These are phyloP conservation scores for Bipolaris zeicola DNA, from an alignment of 2,329 filamentous ascomycete genomes.

Conservation along the genomic window DNA sequence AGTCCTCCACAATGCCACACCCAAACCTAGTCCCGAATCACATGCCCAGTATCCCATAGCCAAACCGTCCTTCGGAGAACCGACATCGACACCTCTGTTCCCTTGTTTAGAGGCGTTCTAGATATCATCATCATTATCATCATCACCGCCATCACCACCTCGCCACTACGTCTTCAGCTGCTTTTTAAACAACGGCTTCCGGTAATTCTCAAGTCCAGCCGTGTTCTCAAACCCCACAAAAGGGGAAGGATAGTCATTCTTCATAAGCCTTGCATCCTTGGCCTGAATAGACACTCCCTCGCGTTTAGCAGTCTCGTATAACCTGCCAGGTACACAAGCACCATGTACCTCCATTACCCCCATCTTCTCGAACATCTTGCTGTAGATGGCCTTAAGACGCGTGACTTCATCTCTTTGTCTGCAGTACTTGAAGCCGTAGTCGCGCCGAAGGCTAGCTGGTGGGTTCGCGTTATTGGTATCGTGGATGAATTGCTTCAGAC, in stretches of 20 bases:
- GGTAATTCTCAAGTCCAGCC: background rate
- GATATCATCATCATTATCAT: too few species aligned
- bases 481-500: slow-evolving; percentile 25
- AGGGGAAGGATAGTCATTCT: slow-evolving; percentile 13
- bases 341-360: slow-evolving; percentile 15
- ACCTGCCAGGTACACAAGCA: slow-evolving; percentile 9
- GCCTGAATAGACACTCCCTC: background rate
- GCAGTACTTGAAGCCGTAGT: slow-evolving; percentile 29
- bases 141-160: background rate
- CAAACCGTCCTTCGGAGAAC: too few species aligned
- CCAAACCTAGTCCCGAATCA: background rate
- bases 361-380: slow-evolving; percentile 4
- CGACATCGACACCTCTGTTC: too few species aligned
- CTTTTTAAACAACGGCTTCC: slow-evolving; percentile 8
- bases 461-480: slow-evolving; percentile 11
- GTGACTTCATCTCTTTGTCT: slow-evolving; percentile 22
- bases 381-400: slow-evolving; percentile 22
- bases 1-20: background rate
- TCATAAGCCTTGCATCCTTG: slow-evolving; percentile 8
- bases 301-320: slow-evolving; percentile 10
- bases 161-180: background rate
- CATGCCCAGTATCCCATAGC: too few species aligned
- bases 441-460: slow-evolving; percentile 8
- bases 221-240: slow-evolving; percentile 15
- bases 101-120: too few species aligned